These are phyloP conservation scores for Artemisia annua DNA, from an alignment of 129 eudicot genomes.

Conservation along the genomic window DNA sequence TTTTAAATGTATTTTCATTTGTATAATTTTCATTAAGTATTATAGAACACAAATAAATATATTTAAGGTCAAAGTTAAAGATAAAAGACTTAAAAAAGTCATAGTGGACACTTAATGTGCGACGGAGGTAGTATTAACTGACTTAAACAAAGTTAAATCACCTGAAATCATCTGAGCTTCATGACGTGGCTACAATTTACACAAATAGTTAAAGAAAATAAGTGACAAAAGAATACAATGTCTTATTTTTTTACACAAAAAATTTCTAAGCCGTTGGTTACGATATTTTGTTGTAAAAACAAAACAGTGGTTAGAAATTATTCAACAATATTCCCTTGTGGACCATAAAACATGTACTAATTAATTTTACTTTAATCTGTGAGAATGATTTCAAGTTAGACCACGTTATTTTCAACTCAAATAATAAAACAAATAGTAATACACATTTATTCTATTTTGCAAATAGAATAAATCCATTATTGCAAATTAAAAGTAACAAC, in stretches of 20 bases:
- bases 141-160: too few relatives aligned
- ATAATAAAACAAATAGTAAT: not conserved
- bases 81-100: too few relatives aligned
- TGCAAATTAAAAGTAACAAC: not conserved
- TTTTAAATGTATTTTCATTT: too few relatives aligned
- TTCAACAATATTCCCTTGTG: conserved; percentile 5
- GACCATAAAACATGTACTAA: not conserved
- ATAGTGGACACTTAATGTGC: too few relatives aligned
- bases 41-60: too few relatives aligned
- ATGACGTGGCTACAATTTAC: not conserved
- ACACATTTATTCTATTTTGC: not conserved
- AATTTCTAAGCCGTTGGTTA: conserved; percentile 29
- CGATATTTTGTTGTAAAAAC: conserved; percentile 13
- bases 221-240: conserved; percentile 13
- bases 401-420: not conserved
- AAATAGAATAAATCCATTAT: not conserved
- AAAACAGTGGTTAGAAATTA: not conserved
- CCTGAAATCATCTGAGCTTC: too few relatives aligned
- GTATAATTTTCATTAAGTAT: too few relatives aligned
- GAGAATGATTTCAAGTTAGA: not conserved
- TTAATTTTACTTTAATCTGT: not conserved
- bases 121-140: too few relatives aligned
- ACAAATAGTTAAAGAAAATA: not conserved
- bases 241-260: conserved; percentile 7
- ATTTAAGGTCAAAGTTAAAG: too few relatives aligned